Evolutionary conservation across 2,329 filamentous ascomycete species (phyloP), one percentile per base, ranked within the genome.

Genomic region (Ascochyta clinopodiicola): DNA sequence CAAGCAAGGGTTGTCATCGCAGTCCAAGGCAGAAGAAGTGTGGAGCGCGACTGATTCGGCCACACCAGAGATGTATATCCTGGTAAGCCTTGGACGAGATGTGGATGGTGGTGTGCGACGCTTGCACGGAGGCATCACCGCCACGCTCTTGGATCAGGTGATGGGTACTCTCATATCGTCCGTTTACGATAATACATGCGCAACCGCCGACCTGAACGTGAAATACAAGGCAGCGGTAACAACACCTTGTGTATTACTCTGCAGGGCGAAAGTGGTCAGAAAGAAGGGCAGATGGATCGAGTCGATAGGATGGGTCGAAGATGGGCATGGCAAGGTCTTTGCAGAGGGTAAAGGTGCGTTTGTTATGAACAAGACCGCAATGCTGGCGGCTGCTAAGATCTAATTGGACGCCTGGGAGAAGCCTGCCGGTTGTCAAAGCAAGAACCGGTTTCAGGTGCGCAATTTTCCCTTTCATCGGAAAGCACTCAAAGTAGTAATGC

Each of bases 91-190:
- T 8, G 65, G 63, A 6, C 43, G 31, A 4, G 63, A 60, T n/a
- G 8, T 69, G 4, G 67, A 71, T 38, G 66, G 68, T 7, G 64
- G 60, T 2, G 40, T 54, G 12, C 25, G 51, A 17, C 47, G 62
- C n/a, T 35, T 70, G 21, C 69, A 72, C 45, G 68, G 68, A n/a
- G 68, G 69, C 3, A 48, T 70, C 0, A 64, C 60, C 8, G 64
- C 67, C 7, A 61, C 62, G 29, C 36, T 71, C 21, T 50, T 72
- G 6, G 68, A 70, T 55, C 63, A 69, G 17, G 61, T 61, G n/a
- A 71, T 71, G 64, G 64, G 69, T 17, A 50, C 37, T 8, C 39
- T 67, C 36, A 49, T 70, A 7, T 49, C 51, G 9, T 53, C 62
- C 31, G 24, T 34, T 6, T 65, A 63, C 43, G 50, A 59, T 29